Conservation (phyloP, 192 early-diverging fungal genomes). For the Rhizophlyctis rosea region DNA sequence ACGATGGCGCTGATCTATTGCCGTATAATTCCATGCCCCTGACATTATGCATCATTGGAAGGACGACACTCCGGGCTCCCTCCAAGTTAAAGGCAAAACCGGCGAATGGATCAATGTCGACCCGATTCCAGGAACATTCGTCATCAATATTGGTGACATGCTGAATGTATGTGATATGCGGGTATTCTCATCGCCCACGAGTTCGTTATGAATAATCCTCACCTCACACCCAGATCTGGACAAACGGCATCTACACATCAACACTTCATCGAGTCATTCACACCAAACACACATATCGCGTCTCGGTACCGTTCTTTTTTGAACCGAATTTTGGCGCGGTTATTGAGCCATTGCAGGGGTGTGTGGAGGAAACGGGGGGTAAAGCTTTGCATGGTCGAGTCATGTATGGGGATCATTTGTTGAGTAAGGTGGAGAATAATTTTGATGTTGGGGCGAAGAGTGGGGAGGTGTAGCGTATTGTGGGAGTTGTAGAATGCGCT, state of each 20-base stretch:
- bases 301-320: constrained; percentile 51
- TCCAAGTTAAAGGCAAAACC: constrained; percentile 45
- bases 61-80: constrained; percentile 44
- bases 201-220: too few relatives aligned
- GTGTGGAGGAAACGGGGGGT: constrained; percentile 13
- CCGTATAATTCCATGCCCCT: too few relatives aligned
- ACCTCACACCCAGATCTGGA: constrained; percentile 53
- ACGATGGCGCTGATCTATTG: too few relatives aligned
- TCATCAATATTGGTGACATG: constrained; percentile 60
- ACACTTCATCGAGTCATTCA: constrained; percentile 56
- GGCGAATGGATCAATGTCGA: constrained; percentile 51
- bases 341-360: constrained; percentile 38
- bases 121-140: constrained; percentile 46
- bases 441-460: constrained; percentile 32
- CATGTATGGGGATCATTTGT: constrained; percentile 48
- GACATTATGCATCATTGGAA: too few relatives aligned
- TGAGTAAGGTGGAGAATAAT: constrained; percentile 37
- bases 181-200: too few relatives aligned
- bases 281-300: constrained; percentile 29
- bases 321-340: constrained; percentile 51
- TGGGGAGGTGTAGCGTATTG: too few relatives aligned
- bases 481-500: too few relatives aligned
- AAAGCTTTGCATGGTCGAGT: constrained; percentile 28
- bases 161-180: too few relatives aligned
- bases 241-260: constrained; percentile 49